A percentile compares a stretch with the other conserved stretches of the same genome.
Evolutionary conservation across 768 basidiomycete genomes (phyloP).

Genomic region (Collybiopsis luxurians): DNA sequence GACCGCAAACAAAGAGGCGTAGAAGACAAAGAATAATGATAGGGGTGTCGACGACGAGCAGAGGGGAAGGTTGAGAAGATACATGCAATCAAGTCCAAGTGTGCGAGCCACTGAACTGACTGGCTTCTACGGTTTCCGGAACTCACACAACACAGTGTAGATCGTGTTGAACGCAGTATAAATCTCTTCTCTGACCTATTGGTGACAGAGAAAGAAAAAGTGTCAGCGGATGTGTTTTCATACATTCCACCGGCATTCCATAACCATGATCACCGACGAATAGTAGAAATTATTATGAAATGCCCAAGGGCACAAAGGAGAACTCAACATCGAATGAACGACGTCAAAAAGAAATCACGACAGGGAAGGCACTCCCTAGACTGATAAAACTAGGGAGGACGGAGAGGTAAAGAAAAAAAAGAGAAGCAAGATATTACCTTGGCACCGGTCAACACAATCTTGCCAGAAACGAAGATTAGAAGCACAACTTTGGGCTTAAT

Average conservation of each 20-base stretch:
- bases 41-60: slow-evolving; percentile 1
- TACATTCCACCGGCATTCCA: slow-evolving; percentile 38
- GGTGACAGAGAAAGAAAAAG: slow-evolving; percentile 26
- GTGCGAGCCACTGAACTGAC: background rate
- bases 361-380: background rate
- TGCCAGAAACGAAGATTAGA: slow-evolving; percentile 97
- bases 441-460: slow-evolving; percentile 98
- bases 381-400: slow-evolving; percentile 6
- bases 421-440: slow-evolving; percentile 63
- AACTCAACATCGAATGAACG: too few species aligned
- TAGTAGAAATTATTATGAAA: too few species aligned
- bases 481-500: slow-evolving; percentile 99
- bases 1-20: background rate
- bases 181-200: slow-evolving; percentile 96
- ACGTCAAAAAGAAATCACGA: too few species aligned
- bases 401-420: slow-evolving; percentile 12
- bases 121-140: slow-evolving; percentile 66
- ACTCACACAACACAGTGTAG: slow-evolving; percentile 96
- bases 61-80: background rate
- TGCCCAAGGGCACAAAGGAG: too few species aligned
- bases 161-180: slow-evolving; percentile 99
- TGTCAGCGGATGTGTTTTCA: slow-evolving; percentile 48
- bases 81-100: background rate
- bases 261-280: too few species aligned
- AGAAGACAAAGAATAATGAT: background rate